Percentiles rank a stretch among this genome's conserved stretches.
These are phyloP conservation scores for Nakazawaea laoshanensis DNA, from an alignment of 805 yeast species.

Conservation along the genomic window DNA sequence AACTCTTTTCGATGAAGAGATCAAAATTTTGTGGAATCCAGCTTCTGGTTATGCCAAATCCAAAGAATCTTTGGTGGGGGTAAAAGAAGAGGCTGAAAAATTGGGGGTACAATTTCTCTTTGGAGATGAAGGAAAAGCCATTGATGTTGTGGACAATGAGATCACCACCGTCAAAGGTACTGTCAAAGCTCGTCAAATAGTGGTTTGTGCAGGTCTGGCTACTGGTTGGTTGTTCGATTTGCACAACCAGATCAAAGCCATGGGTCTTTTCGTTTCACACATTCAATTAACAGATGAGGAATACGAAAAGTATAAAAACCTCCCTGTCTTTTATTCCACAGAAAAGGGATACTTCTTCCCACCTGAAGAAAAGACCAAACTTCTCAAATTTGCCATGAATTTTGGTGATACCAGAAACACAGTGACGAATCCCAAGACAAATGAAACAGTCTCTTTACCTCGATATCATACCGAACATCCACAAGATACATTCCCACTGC, in stretches of 20 bases:
- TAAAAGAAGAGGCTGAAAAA: constrained; percentile 12
- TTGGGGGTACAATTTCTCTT: constrained; percentile 16
- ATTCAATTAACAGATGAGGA: constrained; percentile 26
- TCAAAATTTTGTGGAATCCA: constrained; percentile 17
- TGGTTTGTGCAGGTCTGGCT: constrained; percentile 29
- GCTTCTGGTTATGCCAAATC: constrained; percentile 23
- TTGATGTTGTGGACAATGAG: constrained; percentile 2
- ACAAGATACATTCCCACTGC: constrained; percentile 22
- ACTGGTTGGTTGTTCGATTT: constrained; percentile 25
- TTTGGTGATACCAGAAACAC: constrained; percentile 16
- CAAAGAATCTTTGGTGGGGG: constrained; percentile 17
- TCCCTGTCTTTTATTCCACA: constrained; percentile 35
- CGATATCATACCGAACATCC: constrained; percentile 20
- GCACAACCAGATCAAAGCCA: constrained; percentile 22
- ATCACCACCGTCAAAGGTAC: constrained; percentile 7
- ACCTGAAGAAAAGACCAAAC: constrained; percentile 28
- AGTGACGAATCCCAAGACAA: constrained; percentile 19
- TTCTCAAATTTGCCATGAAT: constrained; percentile 28
- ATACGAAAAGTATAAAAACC: constrained; percentile 22
- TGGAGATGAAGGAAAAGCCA: constrained; percentile 13
- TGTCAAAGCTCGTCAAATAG: constrained; percentile 20
- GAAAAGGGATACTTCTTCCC: constrained; percentile 38
- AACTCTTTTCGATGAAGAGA: constrained; percentile 12
- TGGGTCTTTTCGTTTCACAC: constrained; percentile 29
- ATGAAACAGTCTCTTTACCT: constrained; percentile 21